Evolutionary conservation across 768 basidiomycete species (phyloP).

Genomic region (Aureoboletus auriporus): DNA sequence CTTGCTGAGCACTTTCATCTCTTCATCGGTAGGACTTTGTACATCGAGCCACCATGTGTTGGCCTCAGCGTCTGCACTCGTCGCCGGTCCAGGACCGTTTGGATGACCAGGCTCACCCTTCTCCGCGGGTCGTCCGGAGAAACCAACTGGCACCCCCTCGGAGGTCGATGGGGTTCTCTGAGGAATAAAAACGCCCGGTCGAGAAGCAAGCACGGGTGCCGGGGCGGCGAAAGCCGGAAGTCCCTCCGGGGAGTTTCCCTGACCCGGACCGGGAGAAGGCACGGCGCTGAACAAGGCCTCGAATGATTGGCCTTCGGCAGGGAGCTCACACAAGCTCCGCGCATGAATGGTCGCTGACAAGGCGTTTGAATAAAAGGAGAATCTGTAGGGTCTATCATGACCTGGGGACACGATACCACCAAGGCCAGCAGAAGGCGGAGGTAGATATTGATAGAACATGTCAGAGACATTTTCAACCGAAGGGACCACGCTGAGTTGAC

Average conservation of each 20-base stretch:
- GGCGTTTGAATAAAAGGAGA: slow-evolving; percentile 97
- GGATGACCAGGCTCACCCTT: slow-evolving; percentile 17
- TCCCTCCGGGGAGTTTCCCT: slow-evolving; percentile 5
- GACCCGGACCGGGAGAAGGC: slow-evolving; percentile 16
- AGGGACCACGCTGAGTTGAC: slow-evolving; percentile 37
- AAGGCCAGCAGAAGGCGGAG: slow-evolving; percentile 9
- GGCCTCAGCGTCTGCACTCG: slow-evolving; percentile 48
- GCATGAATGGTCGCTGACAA: slow-evolving; percentile 93
- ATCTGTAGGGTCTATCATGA: slow-evolving; percentile 90
- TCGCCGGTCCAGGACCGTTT: slow-evolving; percentile 21
- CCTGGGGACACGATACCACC: slow-evolving; percentile 44
- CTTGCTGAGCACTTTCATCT: slow-evolving; percentile 96
- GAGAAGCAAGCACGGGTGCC: slow-evolving; percentile 4
- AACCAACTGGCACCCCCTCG: slow-evolving; percentile 2
- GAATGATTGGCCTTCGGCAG: slow-evolving; percentile 90
- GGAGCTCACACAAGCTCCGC: slow-evolving; percentile 86
- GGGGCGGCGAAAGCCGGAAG: slow-evolving; percentile 4
- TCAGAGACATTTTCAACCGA: slow-evolving; percentile 38
- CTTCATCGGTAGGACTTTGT: slow-evolving; percentile 90
- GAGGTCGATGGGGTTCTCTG: slow-evolving; percentile 6
- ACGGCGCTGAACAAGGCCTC: slow-evolving; percentile 79
- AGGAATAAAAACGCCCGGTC: slow-evolving; percentile 2
- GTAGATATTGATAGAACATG: slow-evolving; percentile 9
- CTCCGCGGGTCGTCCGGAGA: slow-evolving; percentile 18
- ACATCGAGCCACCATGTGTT: slow-evolving; percentile 99